phyloP scores from a whole-genome alignment of 495 filamentous ascomycete genomes.

The Daldinia caldariorum region DNA sequence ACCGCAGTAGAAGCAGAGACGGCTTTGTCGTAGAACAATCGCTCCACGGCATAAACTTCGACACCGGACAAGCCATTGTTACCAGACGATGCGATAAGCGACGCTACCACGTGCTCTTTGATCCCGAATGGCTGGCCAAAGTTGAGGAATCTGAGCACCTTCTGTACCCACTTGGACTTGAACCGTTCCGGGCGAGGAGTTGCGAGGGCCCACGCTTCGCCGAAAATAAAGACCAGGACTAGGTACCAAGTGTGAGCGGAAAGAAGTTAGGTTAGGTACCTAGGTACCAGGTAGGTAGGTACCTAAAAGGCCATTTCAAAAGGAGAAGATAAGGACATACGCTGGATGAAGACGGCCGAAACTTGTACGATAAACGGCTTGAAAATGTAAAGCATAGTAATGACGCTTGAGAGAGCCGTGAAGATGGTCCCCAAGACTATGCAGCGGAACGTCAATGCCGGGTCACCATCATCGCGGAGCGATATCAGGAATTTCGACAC shows the following conservation, averaged over 20 bases:
- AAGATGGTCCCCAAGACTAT: conserved; percentile 57
- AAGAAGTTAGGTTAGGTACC: too few relatives aligned
- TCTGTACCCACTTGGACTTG: conserved; percentile 17
- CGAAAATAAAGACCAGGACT: conserved; percentile 49
- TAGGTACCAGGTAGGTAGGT: too few relatives aligned
- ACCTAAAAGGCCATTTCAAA: not conserved
- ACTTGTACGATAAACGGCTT: conserved; percentile 30
- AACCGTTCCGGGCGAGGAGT: conserved; percentile 27
- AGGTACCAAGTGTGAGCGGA: conserved; percentile 37
- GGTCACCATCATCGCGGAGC: conserved; percentile 58
- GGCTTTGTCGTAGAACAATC: conserved; percentile 26
- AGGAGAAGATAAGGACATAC: conserved; percentile 21
- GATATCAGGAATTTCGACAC: conserved; percentile 50
- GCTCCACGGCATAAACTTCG: conserved; percentile 25
- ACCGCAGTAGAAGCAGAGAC: conserved; percentile 30
- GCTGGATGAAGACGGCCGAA: conserved; percentile 27
- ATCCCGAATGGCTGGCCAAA: conserved; percentile 27
- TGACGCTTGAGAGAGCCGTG: conserved; percentile 59
- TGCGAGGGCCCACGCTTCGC: conserved; percentile 24
- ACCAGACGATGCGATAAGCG: conserved; percentile 28
- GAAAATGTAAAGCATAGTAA: conserved; percentile 45
- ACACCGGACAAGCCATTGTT: conserved; percentile 32
- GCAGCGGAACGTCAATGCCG: conserved; percentile 57
- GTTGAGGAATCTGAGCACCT: conserved; percentile 19
- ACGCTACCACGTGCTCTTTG: conserved; percentile 32